Conservation (phyloP, 2,329 filamentous ascomycete genomes). For the Tolypocladium ophioglossoides region DNA sequence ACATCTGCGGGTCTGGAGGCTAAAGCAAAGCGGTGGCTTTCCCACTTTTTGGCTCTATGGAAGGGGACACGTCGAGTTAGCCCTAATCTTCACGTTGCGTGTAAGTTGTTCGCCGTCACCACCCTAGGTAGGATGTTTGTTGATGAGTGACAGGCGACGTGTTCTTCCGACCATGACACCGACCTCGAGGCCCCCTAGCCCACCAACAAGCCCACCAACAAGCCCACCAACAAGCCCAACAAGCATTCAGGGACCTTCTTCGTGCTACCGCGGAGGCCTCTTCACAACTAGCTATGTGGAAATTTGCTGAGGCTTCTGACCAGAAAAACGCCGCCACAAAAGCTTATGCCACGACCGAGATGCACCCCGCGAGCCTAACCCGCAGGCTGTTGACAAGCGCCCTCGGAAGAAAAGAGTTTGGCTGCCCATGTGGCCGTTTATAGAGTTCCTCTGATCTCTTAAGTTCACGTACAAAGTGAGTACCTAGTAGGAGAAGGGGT, state of each 20-base stretch:
- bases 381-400: background rate
- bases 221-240: no score
- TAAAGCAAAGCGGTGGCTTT: background rate
- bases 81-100: background rate
- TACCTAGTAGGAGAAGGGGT: background rate
- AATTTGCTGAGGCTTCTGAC: background rate
- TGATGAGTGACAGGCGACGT: background rate
- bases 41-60: background rate
- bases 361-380: background rate
- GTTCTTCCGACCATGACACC: background rate
- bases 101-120: no score
- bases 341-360: background rate
- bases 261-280: background rate
- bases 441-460: background rate
- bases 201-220: no score
- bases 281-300: no score
- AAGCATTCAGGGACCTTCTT: background rate
- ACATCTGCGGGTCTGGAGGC: background rate
- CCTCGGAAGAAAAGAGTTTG: background rate
- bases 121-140: no score
- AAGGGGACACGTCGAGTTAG: background rate
- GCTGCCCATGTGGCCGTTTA: background rate
- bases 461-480: background rate
- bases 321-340: background rate
- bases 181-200: background rate